Base-by-base conservation (phyloP, 225 moss, liverwort and hornwort species). In the Straminergon stramineum region DNA sequence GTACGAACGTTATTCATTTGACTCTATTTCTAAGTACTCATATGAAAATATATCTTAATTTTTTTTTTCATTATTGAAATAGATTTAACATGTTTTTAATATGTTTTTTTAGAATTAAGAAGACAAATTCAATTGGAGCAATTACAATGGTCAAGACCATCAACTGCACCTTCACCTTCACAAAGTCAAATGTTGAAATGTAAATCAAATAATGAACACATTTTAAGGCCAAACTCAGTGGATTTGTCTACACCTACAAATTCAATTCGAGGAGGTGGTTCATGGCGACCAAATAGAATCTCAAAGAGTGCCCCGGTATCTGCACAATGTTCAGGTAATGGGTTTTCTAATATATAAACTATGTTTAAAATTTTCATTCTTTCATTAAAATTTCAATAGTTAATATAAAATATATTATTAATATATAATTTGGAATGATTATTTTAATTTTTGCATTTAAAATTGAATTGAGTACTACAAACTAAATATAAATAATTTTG, bases 61-160 rank as follows among this genome's bases (percentile, higher is more conserved):
- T 28, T 24, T 16, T 2, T 75, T 21, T 0, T 22, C 2, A 30
- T 23, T 27, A 48, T 20, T 41, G 4, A 9, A 28, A 68, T 8
- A 8, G 19, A 0, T 13, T 69, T 2, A 84, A 31, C 18, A 70
- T 70, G 0, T 19, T 37, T 9, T 6, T 5, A 4, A 51, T 43
- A 37, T 16, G 0, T 8, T 2, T 51, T 87, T 56, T 1, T 31
- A 94, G 91, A 92, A 76, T 70, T 91, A 63, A 94, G 73, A 82
- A 91, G 75, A 51, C 84, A 86, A 52, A 64, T 93, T 24, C 94
- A 91, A 51, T 89, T 94, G 35, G 94, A 94, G 13, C 92, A 91
- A 61, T 66, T 91, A 35, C 87, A 93, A 84, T 93, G 91, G 92
- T 92, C 88, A 73, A 89, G 92, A 85, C 94, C 92, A 67, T 65